Evolutionary conservation across 495 filamentous ascomycete genomes (phyloP).

Genomic region (Pyronema omphalodes): DNA sequence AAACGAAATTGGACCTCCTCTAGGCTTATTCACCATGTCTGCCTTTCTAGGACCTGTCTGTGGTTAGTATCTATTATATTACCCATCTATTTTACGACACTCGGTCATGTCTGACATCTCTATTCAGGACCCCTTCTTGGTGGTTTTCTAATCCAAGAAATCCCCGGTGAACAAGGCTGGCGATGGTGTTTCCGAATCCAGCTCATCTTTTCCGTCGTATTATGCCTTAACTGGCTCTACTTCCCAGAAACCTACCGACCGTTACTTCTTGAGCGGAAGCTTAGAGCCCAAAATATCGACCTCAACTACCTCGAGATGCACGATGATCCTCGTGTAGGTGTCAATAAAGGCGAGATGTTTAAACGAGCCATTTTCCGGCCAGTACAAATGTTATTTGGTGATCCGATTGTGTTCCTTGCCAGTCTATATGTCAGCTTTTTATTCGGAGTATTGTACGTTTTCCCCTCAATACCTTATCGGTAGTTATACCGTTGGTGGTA

Average conservation of each 20-base stretch:
- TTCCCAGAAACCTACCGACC: constrained; percentile 68
- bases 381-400: constrained; percentile 55
- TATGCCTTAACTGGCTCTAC: constrained; percentile 50
- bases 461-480: constrained; percentile 33
- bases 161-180: constrained; percentile 46
- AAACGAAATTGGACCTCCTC: constrained; percentile 51
- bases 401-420: constrained; percentile 59
- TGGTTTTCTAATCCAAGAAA: constrained; percentile 54
- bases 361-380: constrained; percentile 55
- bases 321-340: constrained; percentile 8
- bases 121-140: constrained; percentile 54
- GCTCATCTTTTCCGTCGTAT: constrained; percentile 56
- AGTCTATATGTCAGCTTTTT: constrained; percentile 71
- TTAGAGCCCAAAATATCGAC: constrained; percentile 29
- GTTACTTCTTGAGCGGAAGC: constrained; percentile 49
- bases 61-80: not conserved
- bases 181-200: constrained; percentile 27
- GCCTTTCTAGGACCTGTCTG: constrained; percentile 50
- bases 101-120: not conserved
- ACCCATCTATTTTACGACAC: not conserved
- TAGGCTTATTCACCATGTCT: constrained; percentile 49
- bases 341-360: constrained; percentile 26
- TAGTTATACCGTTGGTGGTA: constrained; percentile 23
- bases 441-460: constrained; percentile 65
- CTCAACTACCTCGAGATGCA: constrained; percentile 35